Conservation (phyloP, 2,329 filamentous ascomycete species). For the Paraphoma sp. region DNA sequence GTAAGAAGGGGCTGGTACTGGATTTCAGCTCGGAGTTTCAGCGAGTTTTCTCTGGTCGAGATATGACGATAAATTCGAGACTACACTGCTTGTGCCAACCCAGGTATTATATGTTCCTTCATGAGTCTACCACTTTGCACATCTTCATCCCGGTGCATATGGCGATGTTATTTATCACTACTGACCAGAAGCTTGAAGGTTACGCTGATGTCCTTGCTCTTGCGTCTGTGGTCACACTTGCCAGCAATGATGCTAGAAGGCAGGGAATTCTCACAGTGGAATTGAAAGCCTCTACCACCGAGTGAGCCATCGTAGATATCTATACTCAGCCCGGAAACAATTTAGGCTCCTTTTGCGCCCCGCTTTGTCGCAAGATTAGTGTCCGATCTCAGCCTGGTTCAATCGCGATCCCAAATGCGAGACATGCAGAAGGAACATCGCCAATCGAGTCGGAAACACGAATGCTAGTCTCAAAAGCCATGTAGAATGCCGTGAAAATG, state of each 20-base stretch:
- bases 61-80: not conserved
- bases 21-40: too few species aligned
- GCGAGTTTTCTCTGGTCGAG: not conserved
- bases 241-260: conserved; percentile 11
- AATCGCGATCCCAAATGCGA: conserved; percentile 72
- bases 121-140: not conserved
- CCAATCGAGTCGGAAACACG: conserved; percentile 67
- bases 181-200: conserved; percentile 68
- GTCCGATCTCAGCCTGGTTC: conserved; percentile 68
- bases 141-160: conserved; percentile 42
- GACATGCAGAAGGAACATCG: conserved; percentile 66
- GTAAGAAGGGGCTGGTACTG: too few species aligned
- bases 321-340: conserved; percentile 32
- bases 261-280: conserved; percentile 16
- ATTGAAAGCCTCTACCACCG: conserved; percentile 19
- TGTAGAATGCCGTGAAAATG: not conserved
- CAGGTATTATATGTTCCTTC: not conserved
- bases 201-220: conserved; percentile 47
- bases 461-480: conserved; percentile 46
- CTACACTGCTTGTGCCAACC: not conserved
- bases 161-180: conserved; percentile 70
- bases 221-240: conserved; percentile 45
- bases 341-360: conserved; percentile 12
- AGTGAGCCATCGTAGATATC: conserved; percentile 23
- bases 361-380: conserved; percentile 70